phyloP scores from a whole-genome alignment of 495 filamentous ascomycete species.

The Penicillium manginii region DNA sequence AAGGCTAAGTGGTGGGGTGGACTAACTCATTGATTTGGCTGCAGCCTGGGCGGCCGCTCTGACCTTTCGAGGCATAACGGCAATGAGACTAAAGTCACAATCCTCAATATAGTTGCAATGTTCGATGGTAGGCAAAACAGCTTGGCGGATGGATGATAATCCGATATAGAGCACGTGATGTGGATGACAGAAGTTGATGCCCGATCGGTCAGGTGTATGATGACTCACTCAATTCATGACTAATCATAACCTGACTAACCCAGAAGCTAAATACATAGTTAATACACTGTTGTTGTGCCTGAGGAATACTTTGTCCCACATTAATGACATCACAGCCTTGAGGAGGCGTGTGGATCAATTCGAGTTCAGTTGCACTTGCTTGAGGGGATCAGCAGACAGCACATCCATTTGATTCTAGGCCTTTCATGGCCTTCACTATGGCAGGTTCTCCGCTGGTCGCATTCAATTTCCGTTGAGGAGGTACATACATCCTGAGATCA shows the following conservation, averaged over 20 bases:
- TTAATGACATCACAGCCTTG: conserved; percentile 24
- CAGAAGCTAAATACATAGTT: not conserved
- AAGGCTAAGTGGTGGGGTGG: not conserved
- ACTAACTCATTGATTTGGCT: conserved; percentile 51
- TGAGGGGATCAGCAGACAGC: conserved; percentile 17
- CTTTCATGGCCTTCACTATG: conserved; percentile 13
- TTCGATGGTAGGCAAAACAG: not conserved
- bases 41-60: conserved; percentile 54
- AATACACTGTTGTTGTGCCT: not conserved
- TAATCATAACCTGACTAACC: too few relatives aligned
- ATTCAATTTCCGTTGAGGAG: not conserved
- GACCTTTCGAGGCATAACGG: conserved; percentile 52
- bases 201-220: too few relatives aligned
- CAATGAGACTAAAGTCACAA: conserved; percentile 18
- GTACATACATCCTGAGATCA: not conserved
- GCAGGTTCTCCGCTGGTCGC: not conserved
- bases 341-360: conserved; percentile 10
- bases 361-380: conserved; percentile 2
- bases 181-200: not conserved
- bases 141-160: conserved; percentile 4
- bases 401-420: conserved; percentile 17
- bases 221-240: too few relatives aligned
- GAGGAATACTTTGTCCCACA: not conserved
- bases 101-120: conserved; percentile 14
- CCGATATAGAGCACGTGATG: conserved; percentile 18